phyloP scores from a whole-genome alignment of 208 protist species.

The Leishmania tropica region DNA sequence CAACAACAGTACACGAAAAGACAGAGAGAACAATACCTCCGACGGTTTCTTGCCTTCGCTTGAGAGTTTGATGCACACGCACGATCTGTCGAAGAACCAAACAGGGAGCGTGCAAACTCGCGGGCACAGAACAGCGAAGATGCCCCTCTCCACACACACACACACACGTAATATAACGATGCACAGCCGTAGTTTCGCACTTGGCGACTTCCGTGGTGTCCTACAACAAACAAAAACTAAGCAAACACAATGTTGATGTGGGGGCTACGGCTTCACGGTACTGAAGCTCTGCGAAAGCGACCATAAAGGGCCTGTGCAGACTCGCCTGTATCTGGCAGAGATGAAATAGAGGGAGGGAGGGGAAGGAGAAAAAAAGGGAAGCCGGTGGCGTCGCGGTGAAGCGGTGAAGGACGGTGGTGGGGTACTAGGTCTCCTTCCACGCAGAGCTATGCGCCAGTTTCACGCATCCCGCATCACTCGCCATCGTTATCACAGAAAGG shows the following conservation, averaged over 20 bases:
- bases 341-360: neutral
- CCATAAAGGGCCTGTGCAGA: neutral
- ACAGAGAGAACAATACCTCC: neutral
- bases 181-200: neutral
- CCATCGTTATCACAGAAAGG: neutral
- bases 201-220: neutral
- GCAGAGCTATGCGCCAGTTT: neutral
- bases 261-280: neutral
- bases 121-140: too few species aligned
- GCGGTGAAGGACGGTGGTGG: neutral
- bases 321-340: neutral
- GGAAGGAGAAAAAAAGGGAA: neutral
- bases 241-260: neutral
- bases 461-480: neutral
- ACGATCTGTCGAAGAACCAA: neutral
- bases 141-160: neutral
- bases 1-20: neutral
- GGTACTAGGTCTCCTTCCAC: neutral
- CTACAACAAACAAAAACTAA: neutral
- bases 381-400: neutral
- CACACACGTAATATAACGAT: neutral
- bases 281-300: neutral
- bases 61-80: neutral
- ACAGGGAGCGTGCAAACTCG: neutral
- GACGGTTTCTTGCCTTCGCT: neutral